Evolutionary conservation across 805 yeast genomes (phyloP), one percentile per base, ranked within the genome.

Genomic region (Candida tibetensis): DNA sequence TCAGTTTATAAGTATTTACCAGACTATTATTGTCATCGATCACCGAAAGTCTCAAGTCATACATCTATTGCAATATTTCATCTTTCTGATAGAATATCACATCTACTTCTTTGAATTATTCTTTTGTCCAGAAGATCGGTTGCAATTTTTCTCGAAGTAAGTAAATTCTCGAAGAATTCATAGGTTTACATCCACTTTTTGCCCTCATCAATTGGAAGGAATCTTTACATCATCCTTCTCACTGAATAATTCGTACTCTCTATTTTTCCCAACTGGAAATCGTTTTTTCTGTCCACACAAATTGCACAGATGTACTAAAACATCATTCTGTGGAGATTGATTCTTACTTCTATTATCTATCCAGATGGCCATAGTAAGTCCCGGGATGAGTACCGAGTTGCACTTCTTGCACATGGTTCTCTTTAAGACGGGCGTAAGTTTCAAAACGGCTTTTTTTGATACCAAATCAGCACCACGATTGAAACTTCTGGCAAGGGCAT

Each of bases 361-460:
- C 15, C 63, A 55, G 2, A 68, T 47, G 1, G 54, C 32, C 34
- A 72, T 51, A 14, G 72, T 69, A 13, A 65, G 35, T 0, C 81
- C 82, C 0, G 82, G 78, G 1, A 77, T 50, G 43, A 74, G 61
- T 7, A 74, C 42, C 6, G 78, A 56, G 31, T 73, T 60, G 57
- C 96, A 88, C 26, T 61, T 62, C 49, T 85, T 86, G 59, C 96
- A 88, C 12, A 81, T 53, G 0, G 74, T 68, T 47, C 95, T 67
- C 57, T 88, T 88, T 8, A 87, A 46, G 25, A 62, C 59, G 0
- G 90, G 89, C 28, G 83, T 72, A 19, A 83, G 54, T 44, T 82
- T 75, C 15, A 81, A 54, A 13, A 85, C 90, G 2, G 80, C 74
- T 51, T 81, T 83, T 53, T 82, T 81, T 6, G 86, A 74, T 6